Percentiles rank a stretch among this genome's conserved stretches.
These are phyloP conservation scores for Neurospora sp. DNA, from an alignment of 495 filamentous ascomycete genomes.

Conservation along the genomic window DNA sequence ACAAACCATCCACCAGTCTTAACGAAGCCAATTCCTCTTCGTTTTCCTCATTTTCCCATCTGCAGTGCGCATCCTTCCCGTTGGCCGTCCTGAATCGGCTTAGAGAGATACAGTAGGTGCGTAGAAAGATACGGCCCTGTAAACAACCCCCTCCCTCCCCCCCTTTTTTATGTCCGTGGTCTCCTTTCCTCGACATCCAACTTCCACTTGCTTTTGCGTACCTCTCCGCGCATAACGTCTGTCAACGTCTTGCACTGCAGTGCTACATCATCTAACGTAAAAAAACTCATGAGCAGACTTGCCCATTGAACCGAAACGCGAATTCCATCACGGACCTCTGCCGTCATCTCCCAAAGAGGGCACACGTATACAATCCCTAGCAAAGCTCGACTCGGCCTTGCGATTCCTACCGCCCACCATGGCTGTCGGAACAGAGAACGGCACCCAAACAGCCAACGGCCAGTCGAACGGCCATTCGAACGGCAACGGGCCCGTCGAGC, in stretches of 20 bases:
- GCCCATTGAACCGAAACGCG: neutral
- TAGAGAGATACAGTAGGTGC: neutral
- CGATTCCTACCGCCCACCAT: conserved; percentile 8
- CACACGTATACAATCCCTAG: neutral
- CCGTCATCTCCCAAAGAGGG: neutral
- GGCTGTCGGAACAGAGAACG: conserved; percentile 19
- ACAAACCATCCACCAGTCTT: neutral
- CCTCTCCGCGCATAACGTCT: neutral
- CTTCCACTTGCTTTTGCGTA: neutral
- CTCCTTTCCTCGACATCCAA: neutral
- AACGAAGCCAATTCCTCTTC: neutral
- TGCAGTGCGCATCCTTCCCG: neutral
- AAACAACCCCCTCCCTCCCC: neutral
- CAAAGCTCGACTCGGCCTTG: neutral
- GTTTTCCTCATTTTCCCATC: neutral
- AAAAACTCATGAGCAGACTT: neutral
- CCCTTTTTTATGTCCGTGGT: neutral
- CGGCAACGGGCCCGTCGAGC: conserved; percentile 5
- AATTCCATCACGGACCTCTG: neutral
- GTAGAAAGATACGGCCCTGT: neutral
- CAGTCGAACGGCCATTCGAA: conserved; percentile 15
- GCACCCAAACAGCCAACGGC: conserved; percentile 2
- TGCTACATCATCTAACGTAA: neutral
- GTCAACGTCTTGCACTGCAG: neutral
- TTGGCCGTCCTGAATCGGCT: neutral